phyloP scores from a whole-genome alignment of 139 green algal genomes.

The Mychonastes homosphaera region DNA sequence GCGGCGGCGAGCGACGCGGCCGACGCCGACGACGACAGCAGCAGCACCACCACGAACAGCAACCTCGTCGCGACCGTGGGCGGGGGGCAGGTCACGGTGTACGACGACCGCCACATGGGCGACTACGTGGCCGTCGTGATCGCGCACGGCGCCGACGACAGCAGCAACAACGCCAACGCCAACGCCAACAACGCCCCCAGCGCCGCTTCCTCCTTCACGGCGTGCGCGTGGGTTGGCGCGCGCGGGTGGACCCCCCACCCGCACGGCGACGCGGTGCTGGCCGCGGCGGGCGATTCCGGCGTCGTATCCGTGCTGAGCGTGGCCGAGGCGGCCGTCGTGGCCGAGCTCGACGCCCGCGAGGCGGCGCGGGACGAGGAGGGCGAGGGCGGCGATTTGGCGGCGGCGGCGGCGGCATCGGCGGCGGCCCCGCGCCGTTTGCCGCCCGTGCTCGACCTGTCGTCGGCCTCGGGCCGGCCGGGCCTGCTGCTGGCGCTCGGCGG shows the following conservation, averaged over 20 bases:
- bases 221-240: not conserved
- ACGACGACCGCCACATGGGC: not conserved
- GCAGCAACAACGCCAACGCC: not conserved
- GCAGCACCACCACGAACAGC: not conserved
- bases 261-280: not conserved
- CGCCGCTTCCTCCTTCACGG: not conserved
- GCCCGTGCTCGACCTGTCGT: not conserved
- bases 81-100: not conserved
- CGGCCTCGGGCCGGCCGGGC: not conserved
- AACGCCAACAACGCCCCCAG: not conserved
- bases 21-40: not conserved
- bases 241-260: not conserved
- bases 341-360: not conserved
- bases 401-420: not conserved
- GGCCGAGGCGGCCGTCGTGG: not conserved
- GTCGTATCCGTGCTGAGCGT: not conserved
- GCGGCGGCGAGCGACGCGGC: too few species aligned
- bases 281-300: not conserved
- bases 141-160: not conserved
- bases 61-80: not conserved
- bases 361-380: too few species aligned
- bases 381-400: not conserved
- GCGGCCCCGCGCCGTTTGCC: not conserved
- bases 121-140: not conserved
- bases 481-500: not conserved